Evolutionary conservation across 2,329 filamentous ascomycete genomes (phyloP).

Genomic region (Albophoma yamanashiensis): DNA sequence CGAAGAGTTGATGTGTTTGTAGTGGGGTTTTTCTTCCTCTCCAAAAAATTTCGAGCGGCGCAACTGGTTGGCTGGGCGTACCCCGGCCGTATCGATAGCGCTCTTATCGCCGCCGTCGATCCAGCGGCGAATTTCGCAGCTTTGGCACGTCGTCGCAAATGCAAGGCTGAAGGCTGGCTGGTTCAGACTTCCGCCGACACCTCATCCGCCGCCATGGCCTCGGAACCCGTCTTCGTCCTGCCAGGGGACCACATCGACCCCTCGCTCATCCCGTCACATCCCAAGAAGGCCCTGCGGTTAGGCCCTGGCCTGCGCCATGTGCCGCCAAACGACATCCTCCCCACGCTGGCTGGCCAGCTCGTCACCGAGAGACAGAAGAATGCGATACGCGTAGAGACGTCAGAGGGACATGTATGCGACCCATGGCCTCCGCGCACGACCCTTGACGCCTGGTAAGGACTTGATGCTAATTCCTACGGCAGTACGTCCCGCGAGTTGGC

Average conservation of each 20-base stretch:
- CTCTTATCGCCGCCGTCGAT: background rate
- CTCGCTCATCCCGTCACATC: conserved; percentile 54
- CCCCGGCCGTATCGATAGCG: background rate
- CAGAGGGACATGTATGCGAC: conserved; percentile 52
- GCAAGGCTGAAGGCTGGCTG: conserved; percentile 1
- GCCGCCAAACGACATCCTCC: conserved; percentile 61
- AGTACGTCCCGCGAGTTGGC: conserved; percentile 71
- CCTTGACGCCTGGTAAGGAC: background rate
- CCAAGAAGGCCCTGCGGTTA: conserved; percentile 63
- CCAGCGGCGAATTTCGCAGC: background rate
- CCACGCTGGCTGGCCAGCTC: conserved; percentile 57
- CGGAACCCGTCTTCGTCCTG: conserved; percentile 56
- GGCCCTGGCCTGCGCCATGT: conserved; percentile 78
- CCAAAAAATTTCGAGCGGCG: conserved; percentile 11
- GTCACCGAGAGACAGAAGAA: conserved; percentile 62
- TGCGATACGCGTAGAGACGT: conserved; percentile 65
- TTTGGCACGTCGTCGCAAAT: background rate
- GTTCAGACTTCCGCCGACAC: conserved; percentile 1
- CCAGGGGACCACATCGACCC: conserved; percentile 69
- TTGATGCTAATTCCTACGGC: background rate
- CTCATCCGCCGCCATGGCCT: conserved; percentile 34
- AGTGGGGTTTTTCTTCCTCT: conserved; percentile 5
- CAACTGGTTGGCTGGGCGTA: background rate
- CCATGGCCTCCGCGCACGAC: conserved; percentile 6
- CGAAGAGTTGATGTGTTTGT: background rate